Evolutionary conservation across 2,329 filamentous ascomycete genomes (phyloP).

Genomic region (Arthroderma uncinatum): DNA sequence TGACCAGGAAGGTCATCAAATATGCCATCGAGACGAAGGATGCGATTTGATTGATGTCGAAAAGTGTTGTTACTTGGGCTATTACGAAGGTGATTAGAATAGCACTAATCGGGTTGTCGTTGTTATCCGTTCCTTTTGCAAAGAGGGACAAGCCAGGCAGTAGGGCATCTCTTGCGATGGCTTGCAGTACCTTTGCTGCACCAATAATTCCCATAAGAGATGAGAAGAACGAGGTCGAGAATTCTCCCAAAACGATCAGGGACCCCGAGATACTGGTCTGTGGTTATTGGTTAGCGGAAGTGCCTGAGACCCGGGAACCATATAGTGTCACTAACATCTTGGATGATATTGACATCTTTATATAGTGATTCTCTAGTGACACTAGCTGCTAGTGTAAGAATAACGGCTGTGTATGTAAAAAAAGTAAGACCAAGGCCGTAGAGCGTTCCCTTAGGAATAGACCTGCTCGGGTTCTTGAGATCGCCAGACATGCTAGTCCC

Average conservation of each 20-base stretch:
- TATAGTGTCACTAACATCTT: conserved; percentile 41
- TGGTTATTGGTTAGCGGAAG: background rate
- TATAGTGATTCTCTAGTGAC: conserved; percentile 65
- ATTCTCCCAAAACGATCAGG: conserved; percentile 68
- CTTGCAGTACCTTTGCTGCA: conserved; percentile 73
- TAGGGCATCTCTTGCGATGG: conserved; percentile 65
- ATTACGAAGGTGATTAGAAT: conserved; percentile 65
- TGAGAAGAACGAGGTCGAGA: conserved; percentile 73
- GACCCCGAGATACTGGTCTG: conserved; percentile 62
- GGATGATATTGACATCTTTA: conserved; percentile 65
- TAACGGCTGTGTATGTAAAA: conserved; percentile 61
- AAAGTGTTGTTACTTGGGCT: conserved; percentile 68
- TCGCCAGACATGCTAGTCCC: conserved; percentile 89
- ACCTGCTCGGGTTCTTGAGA: conserved; percentile 66
- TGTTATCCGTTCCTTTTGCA: conserved; percentile 57
- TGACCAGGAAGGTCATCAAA: conserved; percentile 83
- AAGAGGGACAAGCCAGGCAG: conserved; percentile 66
- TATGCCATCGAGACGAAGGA: conserved; percentile 87
- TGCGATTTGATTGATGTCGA: conserved; percentile 77
- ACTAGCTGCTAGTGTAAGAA: conserved; percentile 65
- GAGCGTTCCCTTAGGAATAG: conserved; percentile 74
- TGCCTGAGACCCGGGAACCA: background rate
- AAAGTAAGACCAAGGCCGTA: conserved; percentile 68
- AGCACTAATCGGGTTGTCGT: conserved; percentile 65
- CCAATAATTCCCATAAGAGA: conserved; percentile 79